A percentile compares a stretch with the other conserved stretches of the same genome.
Evolutionary conservation across 139 green algal species (phyloP).

Genomic region (Eudorina sp.): DNA sequence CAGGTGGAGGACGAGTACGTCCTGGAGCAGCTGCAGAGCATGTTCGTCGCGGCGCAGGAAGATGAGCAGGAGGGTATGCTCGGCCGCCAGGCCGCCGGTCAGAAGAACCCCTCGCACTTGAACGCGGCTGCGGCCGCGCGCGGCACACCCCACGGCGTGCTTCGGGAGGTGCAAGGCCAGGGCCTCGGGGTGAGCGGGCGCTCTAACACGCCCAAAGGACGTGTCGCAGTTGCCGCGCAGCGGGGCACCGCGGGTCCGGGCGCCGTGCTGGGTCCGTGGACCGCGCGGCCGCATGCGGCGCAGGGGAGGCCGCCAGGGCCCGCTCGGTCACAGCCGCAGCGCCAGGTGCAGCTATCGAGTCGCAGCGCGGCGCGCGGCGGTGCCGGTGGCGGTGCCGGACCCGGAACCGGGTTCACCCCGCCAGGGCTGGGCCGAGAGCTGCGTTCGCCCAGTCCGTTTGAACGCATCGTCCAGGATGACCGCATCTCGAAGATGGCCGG

Average conservation of each 20-base stretch:
- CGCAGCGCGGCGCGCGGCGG: not conserved
- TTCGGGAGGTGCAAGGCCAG: constrained; percentile 5
- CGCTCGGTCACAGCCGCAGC: not conserved
- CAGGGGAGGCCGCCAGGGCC: no score
- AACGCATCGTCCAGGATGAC: constrained; percentile 7
- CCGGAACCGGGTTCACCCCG: no score
- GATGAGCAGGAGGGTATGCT: constrained; percentile 6
- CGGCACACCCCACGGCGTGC: not conserved
- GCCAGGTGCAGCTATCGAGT: constrained; percentile 15
- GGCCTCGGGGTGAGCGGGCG: not conserved
- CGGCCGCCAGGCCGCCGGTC: not conserved
- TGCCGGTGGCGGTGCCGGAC: not conserved
- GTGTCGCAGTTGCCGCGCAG: not conserved
- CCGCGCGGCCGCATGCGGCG: no score
- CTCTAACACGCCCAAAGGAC: not conserved
- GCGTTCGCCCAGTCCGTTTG: constrained; percentile 39
- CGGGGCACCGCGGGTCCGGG: no score
- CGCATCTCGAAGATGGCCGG: not conserved
- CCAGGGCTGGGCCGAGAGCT: not conserved
- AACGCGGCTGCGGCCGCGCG: not conserved
- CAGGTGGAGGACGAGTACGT: constrained; percentile 27
- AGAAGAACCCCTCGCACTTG: not conserved
- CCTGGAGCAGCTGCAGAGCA: constrained; percentile 26
- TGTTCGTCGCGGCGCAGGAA: constrained; percentile 14
- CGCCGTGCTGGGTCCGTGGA: no score